phyloP scores from a whole-genome alignment of 1,139 yeast species.

The Pichia sp. region DNA sequence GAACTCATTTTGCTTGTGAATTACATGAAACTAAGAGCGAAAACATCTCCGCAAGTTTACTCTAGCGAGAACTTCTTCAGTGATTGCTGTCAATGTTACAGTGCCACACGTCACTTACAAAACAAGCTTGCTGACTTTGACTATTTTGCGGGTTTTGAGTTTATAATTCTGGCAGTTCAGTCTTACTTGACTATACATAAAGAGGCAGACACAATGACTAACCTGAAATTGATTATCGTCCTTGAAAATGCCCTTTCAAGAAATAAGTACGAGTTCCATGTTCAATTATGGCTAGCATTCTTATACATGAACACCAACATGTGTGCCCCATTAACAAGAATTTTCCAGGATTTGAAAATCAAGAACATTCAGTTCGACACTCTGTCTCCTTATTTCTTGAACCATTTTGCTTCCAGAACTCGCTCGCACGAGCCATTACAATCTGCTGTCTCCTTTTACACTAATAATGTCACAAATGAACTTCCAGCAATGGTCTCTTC shows the following conservation, averaged over 20 bases:
- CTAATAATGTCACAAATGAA: slow-evolving; percentile 42
- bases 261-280: slow-evolving; percentile 61
- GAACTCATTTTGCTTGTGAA: slow-evolving; percentile 42
- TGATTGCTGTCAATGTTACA: slow-evolving; percentile 18
- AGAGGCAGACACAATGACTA: slow-evolving; percentile 15
- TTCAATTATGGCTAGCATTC: slow-evolving; percentile 64
- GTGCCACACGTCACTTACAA: slow-evolving; percentile 21
- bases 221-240: slow-evolving; percentile 31
- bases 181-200: slow-evolving; percentile 16
- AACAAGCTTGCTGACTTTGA: slow-evolving; percentile 46
- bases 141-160: slow-evolving; percentile 59
- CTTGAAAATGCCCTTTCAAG: slow-evolving; percentile 41
- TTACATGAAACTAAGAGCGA: slow-evolving; percentile 38
- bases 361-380: slow-evolving; percentile 80
- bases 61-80: slow-evolving; percentile 15
- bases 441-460: slow-evolving; percentile 36
- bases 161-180: slow-evolving; percentile 45
- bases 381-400: slow-evolving; percentile 48
- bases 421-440: slow-evolving; percentile 18
- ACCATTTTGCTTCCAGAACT: slow-evolving; percentile 37
- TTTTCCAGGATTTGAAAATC: slow-evolving; percentile 51
- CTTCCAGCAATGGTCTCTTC: slow-evolving; percentile 36
- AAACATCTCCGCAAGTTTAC: slow-evolving; percentile 17
- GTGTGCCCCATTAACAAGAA: slow-evolving; percentile 40
- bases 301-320: slow-evolving; percentile 58